phyloP scores from a whole-genome alignment of 2,329 filamentous ascomycete genomes.

The Fusarium aywerte region DNA sequence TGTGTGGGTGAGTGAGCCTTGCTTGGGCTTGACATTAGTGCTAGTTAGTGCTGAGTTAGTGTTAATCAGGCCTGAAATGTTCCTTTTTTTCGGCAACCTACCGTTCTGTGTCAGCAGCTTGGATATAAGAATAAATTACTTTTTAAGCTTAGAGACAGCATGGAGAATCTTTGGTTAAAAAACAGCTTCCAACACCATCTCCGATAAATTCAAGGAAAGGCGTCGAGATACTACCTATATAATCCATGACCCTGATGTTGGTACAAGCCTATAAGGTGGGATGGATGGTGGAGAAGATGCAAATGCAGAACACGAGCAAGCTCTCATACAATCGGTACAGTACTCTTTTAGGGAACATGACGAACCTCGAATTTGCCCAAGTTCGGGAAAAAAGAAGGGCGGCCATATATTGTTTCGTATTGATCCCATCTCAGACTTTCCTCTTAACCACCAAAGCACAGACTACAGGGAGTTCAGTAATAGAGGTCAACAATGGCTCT shows the following conservation, averaged over 20 bases:
- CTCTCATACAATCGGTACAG: neutral
- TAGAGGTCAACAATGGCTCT: no score
- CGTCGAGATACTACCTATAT: neutral
- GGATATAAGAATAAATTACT: neutral
- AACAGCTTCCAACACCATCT: neutral
- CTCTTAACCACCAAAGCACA: neutral
- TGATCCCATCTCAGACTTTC: neutral
- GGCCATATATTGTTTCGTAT: neutral
- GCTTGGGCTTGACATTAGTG: neutral
- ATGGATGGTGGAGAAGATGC: constrained; percentile 9
- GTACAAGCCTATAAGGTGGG: neutral
- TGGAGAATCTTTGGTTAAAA: no score
- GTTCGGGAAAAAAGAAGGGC: neutral
- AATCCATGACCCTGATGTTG: neutral
- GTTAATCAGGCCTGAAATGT: neutral
- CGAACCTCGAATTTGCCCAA: neutral
- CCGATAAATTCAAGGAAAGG: neutral
- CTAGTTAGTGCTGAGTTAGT: neutral
- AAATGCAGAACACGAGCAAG: constrained; percentile 16
- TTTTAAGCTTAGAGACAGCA: neutral
- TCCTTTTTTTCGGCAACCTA: neutral
- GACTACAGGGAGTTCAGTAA: neutral
- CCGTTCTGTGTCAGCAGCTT: neutral
- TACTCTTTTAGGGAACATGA: neutral
- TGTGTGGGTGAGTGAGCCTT: constrained; percentile 2